A percentile compares a stretch with the other conserved stretches of the same genome.
Conservation (phyloP, 805 yeast species). For the Yamadazyma sp. region DNA sequence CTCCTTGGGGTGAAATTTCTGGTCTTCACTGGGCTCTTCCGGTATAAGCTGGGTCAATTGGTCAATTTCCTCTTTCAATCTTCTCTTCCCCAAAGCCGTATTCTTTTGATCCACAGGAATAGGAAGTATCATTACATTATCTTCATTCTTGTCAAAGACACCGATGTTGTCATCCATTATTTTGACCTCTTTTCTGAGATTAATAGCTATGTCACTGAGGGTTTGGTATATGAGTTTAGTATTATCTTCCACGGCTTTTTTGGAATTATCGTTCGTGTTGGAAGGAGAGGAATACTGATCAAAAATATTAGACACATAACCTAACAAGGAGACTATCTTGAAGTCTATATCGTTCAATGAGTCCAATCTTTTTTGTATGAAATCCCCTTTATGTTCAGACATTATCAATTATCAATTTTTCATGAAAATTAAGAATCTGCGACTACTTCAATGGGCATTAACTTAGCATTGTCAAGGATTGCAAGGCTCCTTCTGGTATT, state of each 20-base stretch:
- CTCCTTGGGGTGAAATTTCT: constrained; percentile 6
- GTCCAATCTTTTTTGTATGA: constrained; percentile 53
- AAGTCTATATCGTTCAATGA: constrained; percentile 53
- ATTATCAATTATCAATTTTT: too few species aligned
- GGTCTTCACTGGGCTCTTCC: constrained; percentile 14
- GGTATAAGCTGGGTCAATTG: constrained; percentile 18
- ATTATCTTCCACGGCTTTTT: constrained; percentile 43
- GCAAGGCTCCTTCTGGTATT: constrained; percentile 37
- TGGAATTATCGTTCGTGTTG: constrained; percentile 23
- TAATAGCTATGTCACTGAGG: constrained; percentile 57
- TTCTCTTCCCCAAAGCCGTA: constrained; percentile 60
- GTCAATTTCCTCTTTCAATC: constrained; percentile 49
- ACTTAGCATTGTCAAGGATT: constrained; percentile 38
- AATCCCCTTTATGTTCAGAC: constrained; percentile 12
- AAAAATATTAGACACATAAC: constrained; percentile 48
- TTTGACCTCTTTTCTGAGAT: constrained; percentile 65
- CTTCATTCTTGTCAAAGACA: constrained; percentile 43
- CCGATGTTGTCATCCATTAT: constrained; percentile 60
- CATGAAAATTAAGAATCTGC: too few species aligned
- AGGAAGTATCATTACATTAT: constrained; percentile 58
- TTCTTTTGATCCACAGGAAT: constrained; percentile 69
- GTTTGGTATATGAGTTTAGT: constrained; percentile 51
- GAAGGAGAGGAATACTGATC: constrained; percentile 37
- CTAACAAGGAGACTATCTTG: constrained; percentile 51
- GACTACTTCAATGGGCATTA: constrained; percentile 41